These are phyloP conservation scores for Pichia sp. DNA, from an alignment of 1,139 yeast genomes.

Conservation along the genomic window DNA sequence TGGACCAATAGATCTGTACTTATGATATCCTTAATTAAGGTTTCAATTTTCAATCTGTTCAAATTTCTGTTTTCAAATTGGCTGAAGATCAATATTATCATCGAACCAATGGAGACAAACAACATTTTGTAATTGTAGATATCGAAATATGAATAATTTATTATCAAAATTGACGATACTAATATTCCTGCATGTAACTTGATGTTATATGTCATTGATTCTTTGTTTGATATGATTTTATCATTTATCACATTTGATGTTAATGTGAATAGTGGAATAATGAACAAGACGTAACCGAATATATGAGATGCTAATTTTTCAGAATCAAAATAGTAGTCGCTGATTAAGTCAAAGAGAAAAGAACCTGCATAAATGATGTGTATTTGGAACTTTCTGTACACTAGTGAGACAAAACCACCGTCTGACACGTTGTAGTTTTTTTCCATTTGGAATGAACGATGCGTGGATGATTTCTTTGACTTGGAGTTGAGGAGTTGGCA, in stretches of 20 bases:
- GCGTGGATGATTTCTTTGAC: conserved; percentile 5
- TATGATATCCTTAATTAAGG: conserved; percentile 18
- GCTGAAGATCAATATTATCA: conserved; percentile 26
- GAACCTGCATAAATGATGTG: conserved; percentile 18
- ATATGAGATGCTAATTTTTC: conserved; percentile 1
- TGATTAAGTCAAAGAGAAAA: conserved; percentile 1
- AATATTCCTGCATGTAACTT: conserved; percentile 1
- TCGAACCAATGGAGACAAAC: conserved; percentile 29
- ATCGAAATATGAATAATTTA: conserved; percentile 17
- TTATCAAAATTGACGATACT: conserved; percentile 12
- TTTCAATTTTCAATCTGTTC: conserved; percentile 10
- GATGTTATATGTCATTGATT: not conserved
- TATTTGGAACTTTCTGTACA: conserved; percentile 22
- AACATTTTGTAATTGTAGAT: conserved; percentile 29
- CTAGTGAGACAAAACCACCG: conserved; percentile 7
- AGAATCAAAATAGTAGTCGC: not conserved
- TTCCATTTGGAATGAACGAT: conserved; percentile 20
- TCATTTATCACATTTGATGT: not conserved
- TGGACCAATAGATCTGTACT: conserved; percentile 24
- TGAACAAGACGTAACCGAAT: conserved; percentile 24
- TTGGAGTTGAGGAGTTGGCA: conserved; percentile 17
- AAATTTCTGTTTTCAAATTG: conserved; percentile 26
- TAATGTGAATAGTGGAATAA: conserved; percentile 18
- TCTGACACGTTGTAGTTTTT: conserved; percentile 19
- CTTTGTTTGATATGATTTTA: not conserved